Evolutionary conservation across 2,329 filamentous ascomycete species (phyloP).

Genomic region (Fulvia fulva): DNA sequence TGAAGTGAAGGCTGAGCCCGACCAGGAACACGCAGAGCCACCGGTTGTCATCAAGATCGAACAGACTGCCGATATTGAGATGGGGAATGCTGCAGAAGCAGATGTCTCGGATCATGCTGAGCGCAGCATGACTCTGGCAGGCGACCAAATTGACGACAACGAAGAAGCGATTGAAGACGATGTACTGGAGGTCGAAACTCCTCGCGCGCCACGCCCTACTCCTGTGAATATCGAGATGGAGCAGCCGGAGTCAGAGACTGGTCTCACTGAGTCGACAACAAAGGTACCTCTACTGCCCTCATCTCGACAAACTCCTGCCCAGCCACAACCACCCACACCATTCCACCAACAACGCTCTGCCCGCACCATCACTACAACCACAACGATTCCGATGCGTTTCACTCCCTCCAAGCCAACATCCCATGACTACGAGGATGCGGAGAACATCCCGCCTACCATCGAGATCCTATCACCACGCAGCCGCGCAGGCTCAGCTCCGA

Average conservation of each 20-base stretch:
- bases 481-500: conserved; percentile 18
- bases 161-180: conserved; percentile 14
- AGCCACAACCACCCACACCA: conserved; percentile 23
- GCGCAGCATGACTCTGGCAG: conserved; percentile 25
- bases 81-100: conserved; percentile 10
- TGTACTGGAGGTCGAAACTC: conserved; percentile 15
- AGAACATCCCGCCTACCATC: conserved; percentile 20
- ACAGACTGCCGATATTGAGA: conserved; percentile 11
- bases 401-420: conserved; percentile 36
- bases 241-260: conserved; percentile 5
- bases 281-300: conserved; percentile 40
- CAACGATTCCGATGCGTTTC: conserved; percentile 47
- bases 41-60: not conserved
- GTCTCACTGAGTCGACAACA: conserved; percentile 7
- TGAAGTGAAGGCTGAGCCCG: conserved; percentile 9
- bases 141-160: conserved; percentile 10
- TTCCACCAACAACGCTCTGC: conserved; percentile 29
- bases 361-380: conserved; percentile 46
- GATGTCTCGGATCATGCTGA: conserved; percentile 17
- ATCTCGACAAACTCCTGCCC: conserved; percentile 23
- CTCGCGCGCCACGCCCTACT: conserved; percentile 19
- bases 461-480: conserved; percentile 13
- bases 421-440: conserved; percentile 16
- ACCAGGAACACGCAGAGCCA: conserved; percentile 1
- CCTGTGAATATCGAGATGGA: conserved; percentile 13